Conservation (phyloP, 768 basidiomycete genomes). For the Tylopilus vinaceipallidus region DNA sequence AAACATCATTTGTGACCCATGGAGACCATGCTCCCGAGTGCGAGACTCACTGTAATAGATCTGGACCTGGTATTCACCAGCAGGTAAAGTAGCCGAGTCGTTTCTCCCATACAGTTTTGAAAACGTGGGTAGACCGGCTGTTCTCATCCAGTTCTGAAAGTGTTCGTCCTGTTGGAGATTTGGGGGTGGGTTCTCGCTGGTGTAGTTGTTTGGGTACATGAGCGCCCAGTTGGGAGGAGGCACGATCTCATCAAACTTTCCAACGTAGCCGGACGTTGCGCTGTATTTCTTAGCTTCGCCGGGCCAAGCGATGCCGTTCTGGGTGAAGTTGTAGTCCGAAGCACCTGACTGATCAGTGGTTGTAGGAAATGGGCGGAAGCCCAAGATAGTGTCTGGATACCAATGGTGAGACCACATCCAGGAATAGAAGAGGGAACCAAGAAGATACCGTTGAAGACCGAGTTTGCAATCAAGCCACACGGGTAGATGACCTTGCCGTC, state of each 20-base stretch:
- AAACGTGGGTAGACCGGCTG: constrained; percentile 95
- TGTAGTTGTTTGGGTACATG: constrained; percentile 76
- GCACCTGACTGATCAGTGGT: constrained; percentile 39
- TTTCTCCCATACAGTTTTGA: constrained; percentile 94
- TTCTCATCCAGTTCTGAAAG: constrained; percentile 99
- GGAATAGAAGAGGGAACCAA: neutral
- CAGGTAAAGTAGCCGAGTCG: constrained; percentile 66
- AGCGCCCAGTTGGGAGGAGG: constrained; percentile 92
- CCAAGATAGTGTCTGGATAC: constrained; percentile 73
- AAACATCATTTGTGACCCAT: constrained; percentile 4
- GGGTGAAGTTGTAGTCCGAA: constrained; percentile 68
- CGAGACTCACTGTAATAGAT: constrained; percentile 69
- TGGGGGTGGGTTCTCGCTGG: constrained; percentile 59
- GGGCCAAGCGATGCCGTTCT: constrained; percentile 89
- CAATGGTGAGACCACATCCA: neutral
- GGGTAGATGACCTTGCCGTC: constrained; percentile 75
- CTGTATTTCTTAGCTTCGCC: constrained; percentile 92
- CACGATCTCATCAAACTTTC: constrained; percentile 59
- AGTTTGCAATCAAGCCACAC: constrained; percentile 97
- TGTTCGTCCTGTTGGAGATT: constrained; percentile 78
- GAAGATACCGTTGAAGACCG: constrained; percentile 83
- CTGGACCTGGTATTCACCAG: constrained; percentile 73
- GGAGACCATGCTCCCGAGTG: neutral
- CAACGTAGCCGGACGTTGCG: constrained; percentile 49
- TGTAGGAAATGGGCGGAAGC: constrained; percentile 48